These are phyloP conservation scores for Spongospora subterranea DNA, from an alignment of 208 protist species.

Conservation along the genomic window DNA sequence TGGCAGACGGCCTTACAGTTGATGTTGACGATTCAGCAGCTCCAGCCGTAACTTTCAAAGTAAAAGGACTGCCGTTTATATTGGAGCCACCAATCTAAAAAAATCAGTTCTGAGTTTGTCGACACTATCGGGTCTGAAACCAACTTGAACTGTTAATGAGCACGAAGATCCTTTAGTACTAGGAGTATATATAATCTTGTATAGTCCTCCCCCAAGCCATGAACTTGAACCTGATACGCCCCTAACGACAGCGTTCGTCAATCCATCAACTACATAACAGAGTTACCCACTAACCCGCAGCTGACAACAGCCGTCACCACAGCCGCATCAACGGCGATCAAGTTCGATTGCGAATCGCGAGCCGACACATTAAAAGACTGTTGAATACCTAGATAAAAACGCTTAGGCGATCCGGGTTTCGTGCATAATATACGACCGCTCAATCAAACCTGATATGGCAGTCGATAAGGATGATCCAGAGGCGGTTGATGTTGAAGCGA, in stretches of 20 bases:
- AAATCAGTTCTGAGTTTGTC: neutral
- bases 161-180: conserved; percentile 5
- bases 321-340: neutral
- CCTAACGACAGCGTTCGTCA: neutral
- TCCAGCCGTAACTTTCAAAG: neutral
- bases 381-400: conserved; percentile 6
- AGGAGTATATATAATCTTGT: conserved; percentile 20
- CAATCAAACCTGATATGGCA: conserved; percentile 31
- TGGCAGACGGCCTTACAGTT: no score
- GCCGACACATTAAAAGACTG: conserved; percentile 10
- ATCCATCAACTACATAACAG: neutral
- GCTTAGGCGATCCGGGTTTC: no score
- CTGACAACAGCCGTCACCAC: neutral
- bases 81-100: neutral
- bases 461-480: neutral
- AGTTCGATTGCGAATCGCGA: conserved; percentile 52
- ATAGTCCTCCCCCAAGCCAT: neutral
- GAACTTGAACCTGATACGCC: neutral
- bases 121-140: neutral
- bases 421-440: neutral
- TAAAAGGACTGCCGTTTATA: conserved; percentile 31
- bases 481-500: conserved; percentile 21
- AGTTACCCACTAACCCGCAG: neutral
- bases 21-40: neutral
- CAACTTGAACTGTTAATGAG: conserved; percentile 20